phyloP scores from a whole-genome alignment of 2,329 filamentous ascomycete genomes.

The Elsinoe australis region DNA sequence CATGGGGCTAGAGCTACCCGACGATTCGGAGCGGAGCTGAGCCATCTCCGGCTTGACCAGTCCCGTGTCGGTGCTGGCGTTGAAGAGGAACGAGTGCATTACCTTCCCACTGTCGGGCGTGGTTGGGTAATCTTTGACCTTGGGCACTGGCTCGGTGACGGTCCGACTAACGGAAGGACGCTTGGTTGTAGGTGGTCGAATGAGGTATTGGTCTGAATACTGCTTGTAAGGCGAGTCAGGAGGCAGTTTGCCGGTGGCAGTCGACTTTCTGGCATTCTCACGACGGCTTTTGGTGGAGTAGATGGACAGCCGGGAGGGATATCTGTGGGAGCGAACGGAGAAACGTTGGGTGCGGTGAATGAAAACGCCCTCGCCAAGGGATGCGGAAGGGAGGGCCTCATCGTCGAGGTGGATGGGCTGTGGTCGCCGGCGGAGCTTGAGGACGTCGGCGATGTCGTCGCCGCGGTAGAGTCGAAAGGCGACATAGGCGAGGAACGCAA shows the following conservation, averaged over 20 bases:
- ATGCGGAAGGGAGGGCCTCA: constrained; percentile 1
- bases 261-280: constrained; percentile 8
- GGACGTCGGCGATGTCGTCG: constrained; percentile 18
- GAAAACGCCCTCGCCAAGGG: constrained; percentile 1
- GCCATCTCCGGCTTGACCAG: constrained; percentile 15
- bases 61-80: neutral
- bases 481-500: constrained; percentile 18
- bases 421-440: constrained; percentile 18
- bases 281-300: constrained; percentile 17
- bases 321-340: constrained; percentile 19
- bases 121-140: neutral
- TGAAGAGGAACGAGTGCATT: constrained; percentile 1
- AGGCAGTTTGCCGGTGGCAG: constrained; percentile 17
- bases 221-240: constrained; percentile 15
- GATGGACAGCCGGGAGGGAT: constrained; percentile 14
- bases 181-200: constrained; percentile 1
- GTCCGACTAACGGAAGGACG: constrained; percentile 4
- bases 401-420: constrained; percentile 10
- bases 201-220: constrained; percentile 11
- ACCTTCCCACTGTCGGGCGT: constrained; percentile 6
- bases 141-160: constrained; percentile 13
- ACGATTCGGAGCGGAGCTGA: neutral
- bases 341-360: constrained; percentile 21
- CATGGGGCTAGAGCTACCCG: neutral
- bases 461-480: constrained; percentile 17